Base-by-base conservation (phyloP, 78 protist genomes). In the Dictyostelium capitatum region DNA sequence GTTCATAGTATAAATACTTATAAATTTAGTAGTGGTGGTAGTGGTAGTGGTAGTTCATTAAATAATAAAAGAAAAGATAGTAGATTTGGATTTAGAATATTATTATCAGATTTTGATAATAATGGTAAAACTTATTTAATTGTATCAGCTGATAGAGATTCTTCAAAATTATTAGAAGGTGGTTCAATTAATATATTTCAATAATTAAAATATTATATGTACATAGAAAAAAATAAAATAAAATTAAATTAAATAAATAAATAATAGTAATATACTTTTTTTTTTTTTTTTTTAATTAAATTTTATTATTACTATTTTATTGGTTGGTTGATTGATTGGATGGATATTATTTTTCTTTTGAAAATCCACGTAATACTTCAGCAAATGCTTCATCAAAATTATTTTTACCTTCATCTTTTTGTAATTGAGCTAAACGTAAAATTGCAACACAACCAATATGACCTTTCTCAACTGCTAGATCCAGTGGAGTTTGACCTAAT, bases 361-460 rank as follows among this genome's bases (percentile, higher is more conserved):
- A 37, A 37, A 73, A 73, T 10, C 79, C 79, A 43, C 79, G 50
- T 37, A 87, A 37, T 2, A 87, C 83, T 32, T 87, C 93, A 15
- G 93, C 93, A 53, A 87, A 87, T 15, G 67, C 32, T 64, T 87
- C 93, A 48, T 87, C 93, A 32, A 87, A 87, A 46, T 11, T 69
- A 17, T 30, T 15, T 87, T 87, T 87, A 14, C 93, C 93, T 87
- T 87, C 93, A 64, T 87, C 93, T 25, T 62, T 73, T 77, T 87
- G 93, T 12, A 87, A 70, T 64, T 64, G 78, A n/a, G 95, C 95
- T 6, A 91, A 80, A 62, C 95, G 81, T 28, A 91, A 64, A 1
- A 91, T 82, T 3, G 95, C 84, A n/a, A 91, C 95, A 82, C 95
- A 82, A 46, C 84, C 89, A 15, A 91, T 83, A 32, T 91, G 81